Evolutionary conservation across 2,329 filamentous ascomycete genomes (phyloP).

Genomic region (Colletotrichum sp.): DNA sequence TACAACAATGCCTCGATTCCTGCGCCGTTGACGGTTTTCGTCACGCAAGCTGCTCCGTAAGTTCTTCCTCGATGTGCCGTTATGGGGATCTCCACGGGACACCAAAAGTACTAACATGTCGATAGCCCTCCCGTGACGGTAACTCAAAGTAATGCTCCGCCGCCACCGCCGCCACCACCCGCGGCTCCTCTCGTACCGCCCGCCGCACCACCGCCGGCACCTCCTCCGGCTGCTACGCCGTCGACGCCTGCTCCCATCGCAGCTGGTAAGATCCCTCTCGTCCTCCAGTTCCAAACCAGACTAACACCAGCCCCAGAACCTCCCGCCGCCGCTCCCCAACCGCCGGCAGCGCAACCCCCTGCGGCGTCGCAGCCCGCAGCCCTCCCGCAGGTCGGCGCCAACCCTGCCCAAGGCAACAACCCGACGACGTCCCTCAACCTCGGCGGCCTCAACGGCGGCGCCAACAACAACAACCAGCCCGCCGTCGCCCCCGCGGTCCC

Average conservation of each 20-base stretch:
- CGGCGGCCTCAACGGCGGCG: conserved; percentile 23
- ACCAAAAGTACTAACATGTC: neutral
- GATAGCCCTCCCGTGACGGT: neutral
- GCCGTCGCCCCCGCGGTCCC: conserved; percentile 11
- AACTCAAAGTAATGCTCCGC: conserved; percentile 14
- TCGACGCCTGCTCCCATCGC: conserved; percentile 4
- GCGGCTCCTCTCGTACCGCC: neutral
- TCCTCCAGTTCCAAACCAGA: neutral
- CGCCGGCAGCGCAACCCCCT: neutral
- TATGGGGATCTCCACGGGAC: neutral
- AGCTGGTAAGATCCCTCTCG: neutral
- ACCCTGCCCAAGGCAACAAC: conserved; percentile 21
- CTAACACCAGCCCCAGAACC: neutral
- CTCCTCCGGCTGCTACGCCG: neutral
- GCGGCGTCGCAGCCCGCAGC: neutral
- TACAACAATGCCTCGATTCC: conserved; percentile 7
- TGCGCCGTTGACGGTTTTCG: conserved; percentile 12
- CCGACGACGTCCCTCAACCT: conserved; percentile 23
- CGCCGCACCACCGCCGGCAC: neutral
- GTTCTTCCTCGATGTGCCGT: neutral
- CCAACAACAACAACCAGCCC: neutral
- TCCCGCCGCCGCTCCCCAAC: neutral
- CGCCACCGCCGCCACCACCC: neutral
- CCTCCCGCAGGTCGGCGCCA: conserved; percentile 1
- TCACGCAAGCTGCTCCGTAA: conserved; percentile 10